phyloP scores from a whole-genome alignment of 2,329 filamentous ascomycete genomes.

The Aspergillus ochraceus region DNA sequence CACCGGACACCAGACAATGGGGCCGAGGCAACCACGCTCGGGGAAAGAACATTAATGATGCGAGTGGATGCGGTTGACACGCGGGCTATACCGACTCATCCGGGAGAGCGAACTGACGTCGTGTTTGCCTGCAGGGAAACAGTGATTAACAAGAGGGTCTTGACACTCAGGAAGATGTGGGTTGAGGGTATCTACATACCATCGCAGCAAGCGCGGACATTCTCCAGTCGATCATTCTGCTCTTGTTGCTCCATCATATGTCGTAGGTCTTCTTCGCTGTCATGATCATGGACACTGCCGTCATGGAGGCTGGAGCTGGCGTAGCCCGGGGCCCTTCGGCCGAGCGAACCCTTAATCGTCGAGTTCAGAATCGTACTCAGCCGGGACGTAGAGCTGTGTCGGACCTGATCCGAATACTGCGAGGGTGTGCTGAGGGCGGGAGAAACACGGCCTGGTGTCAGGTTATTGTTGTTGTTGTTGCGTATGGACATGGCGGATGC shows the following conservation, averaged over 20 bases:
- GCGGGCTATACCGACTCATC: constrained; percentile 43
- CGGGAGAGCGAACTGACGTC: constrained; percentile 57
- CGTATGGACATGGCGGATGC: constrained; percentile 40
- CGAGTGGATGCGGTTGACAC: constrained; percentile 38
- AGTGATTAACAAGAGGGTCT: background rate
- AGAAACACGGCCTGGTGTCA: constrained; percentile 38
- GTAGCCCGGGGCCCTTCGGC: constrained; percentile 43
- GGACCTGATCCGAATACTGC: constrained; percentile 35
- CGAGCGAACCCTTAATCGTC: constrained; percentile 52
- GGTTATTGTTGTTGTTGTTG: constrained; percentile 16
- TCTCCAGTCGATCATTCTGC: constrained; percentile 77
- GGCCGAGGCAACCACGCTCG: background rate
- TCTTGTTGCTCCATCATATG: constrained; percentile 69
- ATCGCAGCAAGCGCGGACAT: constrained; percentile 96
- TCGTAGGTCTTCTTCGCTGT: constrained; percentile 80
- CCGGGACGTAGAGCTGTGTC: constrained; percentile 48
- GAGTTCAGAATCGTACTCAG: constrained; percentile 50
- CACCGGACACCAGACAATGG: background rate
- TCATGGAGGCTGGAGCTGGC: constrained; percentile 38
- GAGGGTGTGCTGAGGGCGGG: constrained; percentile 35
- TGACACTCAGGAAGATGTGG: background rate
- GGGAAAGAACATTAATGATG: constrained; percentile 26
- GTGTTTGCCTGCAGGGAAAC: constrained; percentile 63
- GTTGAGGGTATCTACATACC: constrained; percentile 59
- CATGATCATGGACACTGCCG: constrained; percentile 51